Base-by-base conservation (phyloP, 495 filamentous ascomycete species). In the Tetracladium marchalianum region DNA sequence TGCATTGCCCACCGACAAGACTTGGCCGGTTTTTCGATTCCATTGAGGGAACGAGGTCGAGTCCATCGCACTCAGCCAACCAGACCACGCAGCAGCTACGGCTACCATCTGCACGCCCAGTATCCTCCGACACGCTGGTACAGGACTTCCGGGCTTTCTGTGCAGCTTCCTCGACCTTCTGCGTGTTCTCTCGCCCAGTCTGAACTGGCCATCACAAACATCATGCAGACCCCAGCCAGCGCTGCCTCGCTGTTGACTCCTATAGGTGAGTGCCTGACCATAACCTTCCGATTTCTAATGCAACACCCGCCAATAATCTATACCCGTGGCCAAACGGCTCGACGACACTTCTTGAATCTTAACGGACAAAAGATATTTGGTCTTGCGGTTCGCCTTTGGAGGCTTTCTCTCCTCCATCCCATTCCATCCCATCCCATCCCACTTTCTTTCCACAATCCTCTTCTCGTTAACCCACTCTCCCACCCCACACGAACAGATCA, bases 251-350 rank as follows among this genome's bases (percentile, higher is more conserved):
- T 53, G 10, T 39, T 57, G 32, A 54, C 44, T n/a, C 51, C 55
- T 31, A 55, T 55, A 51, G 55, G 55, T 55, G 43, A 55, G 55
- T 52, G 34, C 44, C 44, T 36, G 41, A 48, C 27, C 22, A 47
- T 40, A 38, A 24, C 19, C 24, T 46, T 41, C 39, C 39, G 40
- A 36, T 16, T 12, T 38, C 42, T 34, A 42, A 16, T 15, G 27
- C 17, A 17, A 35, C 38, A 47, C 47, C 47, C 47, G 18, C 55
- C 52, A 58, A 54, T 58, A 22, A 31, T 45, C 46, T 39, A 2
- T 12, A 39, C 47, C 37, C 55, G 55, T 58, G 55, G 43, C 34
- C 19, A 41, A 58, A 50, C 46, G 41, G 43, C 49, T 58, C 52
- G 55, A 41, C 46, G 44, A 49, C 42, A 45, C 52, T 52, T 38